Percentiles rank a stretch among this genome's conserved stretches.
Conservation (phyloP, 768 basidiomycete species). For the Daedalea quercina region DNA sequence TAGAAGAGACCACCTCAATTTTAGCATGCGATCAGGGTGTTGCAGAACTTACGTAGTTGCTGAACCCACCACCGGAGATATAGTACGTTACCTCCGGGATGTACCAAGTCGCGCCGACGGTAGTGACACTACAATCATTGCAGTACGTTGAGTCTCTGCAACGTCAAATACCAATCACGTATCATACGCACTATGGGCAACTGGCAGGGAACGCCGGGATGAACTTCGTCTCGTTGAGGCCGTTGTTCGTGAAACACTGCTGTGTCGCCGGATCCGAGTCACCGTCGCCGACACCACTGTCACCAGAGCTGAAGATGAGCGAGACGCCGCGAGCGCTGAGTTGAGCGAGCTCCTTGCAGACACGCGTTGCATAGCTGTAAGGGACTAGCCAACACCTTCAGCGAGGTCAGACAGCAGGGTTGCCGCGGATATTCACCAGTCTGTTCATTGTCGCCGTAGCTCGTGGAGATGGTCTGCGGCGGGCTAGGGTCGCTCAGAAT, state of each 20-base stretch:
- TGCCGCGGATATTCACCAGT: conserved; percentile 34
- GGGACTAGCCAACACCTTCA: conserved; percentile 38
- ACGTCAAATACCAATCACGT: neutral
- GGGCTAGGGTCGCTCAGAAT: conserved; percentile 38
- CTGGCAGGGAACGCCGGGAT: conserved; percentile 50
- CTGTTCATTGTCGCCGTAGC: conserved; percentile 70
- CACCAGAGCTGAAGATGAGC: conserved; percentile 59
- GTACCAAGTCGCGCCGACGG: conserved; percentile 58
- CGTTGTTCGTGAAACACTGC: conserved; percentile 53
- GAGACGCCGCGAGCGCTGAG: conserved; percentile 63
- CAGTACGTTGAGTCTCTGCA: neutral
- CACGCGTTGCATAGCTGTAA: conserved; percentile 45
- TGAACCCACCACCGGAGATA: conserved; percentile 75
- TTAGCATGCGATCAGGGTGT: neutral
- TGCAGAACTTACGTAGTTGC: conserved; percentile 48
- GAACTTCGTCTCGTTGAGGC: conserved; percentile 46
- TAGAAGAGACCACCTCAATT: neutral
- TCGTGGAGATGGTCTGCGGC: conserved; percentile 62
- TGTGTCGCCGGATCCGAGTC: conserved; percentile 45
- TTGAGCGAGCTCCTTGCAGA: conserved; percentile 56
- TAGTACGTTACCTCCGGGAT: conserved; percentile 53
- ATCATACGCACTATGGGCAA: conserved; percentile 31
- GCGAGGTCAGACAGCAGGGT: conserved; percentile 40
- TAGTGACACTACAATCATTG: conserved; percentile 48
- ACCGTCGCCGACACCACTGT: conserved; percentile 63